Evolutionary conservation across 192 early-diverging fungal genomes (phyloP).

Genomic region (Gryganskiella cystojenkinii): DNA sequence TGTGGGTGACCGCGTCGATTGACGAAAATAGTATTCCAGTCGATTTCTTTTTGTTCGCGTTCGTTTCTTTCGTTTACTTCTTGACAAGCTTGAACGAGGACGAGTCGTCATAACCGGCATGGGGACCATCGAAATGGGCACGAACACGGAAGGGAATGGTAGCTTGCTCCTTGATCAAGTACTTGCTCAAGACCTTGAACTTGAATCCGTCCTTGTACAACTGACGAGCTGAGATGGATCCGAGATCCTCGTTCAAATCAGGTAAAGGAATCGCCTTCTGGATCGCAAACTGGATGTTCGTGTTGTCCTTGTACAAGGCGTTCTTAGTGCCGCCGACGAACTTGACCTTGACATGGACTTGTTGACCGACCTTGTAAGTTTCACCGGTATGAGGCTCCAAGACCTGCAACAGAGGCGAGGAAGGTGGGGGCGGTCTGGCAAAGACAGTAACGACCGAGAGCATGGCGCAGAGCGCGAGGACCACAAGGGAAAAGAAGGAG

Average conservation of each 20-base stretch:
- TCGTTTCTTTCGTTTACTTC: no score
- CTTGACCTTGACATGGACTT: conserved; percentile 12
- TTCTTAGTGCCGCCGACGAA: conserved; percentile 8
- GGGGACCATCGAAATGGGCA: neutral
- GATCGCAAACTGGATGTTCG: conserved; percentile 6
- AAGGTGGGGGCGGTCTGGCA: conserved; percentile 6
- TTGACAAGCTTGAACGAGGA: conserved; percentile 3
- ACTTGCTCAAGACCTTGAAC: conserved; percentile 20
- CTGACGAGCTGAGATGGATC: neutral
- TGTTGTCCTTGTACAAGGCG: conserved; percentile 23
- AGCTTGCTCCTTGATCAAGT: conserved; percentile 24
- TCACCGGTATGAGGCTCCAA: neutral
- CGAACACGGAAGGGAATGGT: conserved; percentile 27
- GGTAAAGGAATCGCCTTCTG: conserved; percentile 29
- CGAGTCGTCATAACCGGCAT: conserved; percentile 10
- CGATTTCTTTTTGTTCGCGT: no score
- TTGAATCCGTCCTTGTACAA: conserved; percentile 13
- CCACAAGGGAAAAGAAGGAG: conserved; percentile 18
- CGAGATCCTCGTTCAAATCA: conserved; percentile 9
- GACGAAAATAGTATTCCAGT: no score
- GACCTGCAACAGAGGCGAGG: conserved; percentile 7
- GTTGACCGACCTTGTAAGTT: conserved; percentile 22
- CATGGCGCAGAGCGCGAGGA: conserved; percentile 18
- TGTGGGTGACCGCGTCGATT: no score
- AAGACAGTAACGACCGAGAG: neutral